Conservation (phyloP, 2,329 filamentous ascomycete genomes). For the Fusarium avenaceum region DNA sequence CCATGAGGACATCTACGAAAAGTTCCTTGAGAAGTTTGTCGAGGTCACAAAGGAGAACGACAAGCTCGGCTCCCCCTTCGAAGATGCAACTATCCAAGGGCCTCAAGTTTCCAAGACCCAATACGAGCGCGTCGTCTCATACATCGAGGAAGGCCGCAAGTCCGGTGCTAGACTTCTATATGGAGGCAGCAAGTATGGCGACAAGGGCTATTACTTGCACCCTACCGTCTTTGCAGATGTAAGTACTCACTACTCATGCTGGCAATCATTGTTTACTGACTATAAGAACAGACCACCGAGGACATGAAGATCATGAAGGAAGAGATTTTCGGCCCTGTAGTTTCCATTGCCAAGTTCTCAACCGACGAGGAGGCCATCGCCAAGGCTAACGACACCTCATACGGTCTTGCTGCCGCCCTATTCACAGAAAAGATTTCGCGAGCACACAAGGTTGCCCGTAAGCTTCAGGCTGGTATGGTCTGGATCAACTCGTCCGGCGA, state of each 20-base stretch:
- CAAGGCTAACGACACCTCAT: slow-evolving; percentile 59
- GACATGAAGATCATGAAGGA: slow-evolving; percentile 50
- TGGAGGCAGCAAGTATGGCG: slow-evolving; percentile 46
- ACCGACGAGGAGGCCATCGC: slow-evolving; percentile 45
- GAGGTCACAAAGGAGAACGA: slow-evolving; percentile 62
- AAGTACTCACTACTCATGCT: not conserved
- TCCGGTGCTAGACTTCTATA: slow-evolving; percentile 70
- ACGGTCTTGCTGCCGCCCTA: slow-evolving; percentile 67
- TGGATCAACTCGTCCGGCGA: slow-evolving; percentile 54
- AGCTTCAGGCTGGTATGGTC: slow-evolving; percentile 66
- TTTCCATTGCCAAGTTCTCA: slow-evolving; percentile 47
- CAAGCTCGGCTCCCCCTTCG: slow-evolving; percentile 73
- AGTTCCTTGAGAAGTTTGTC: slow-evolving; percentile 69
- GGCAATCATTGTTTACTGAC: slow-evolving; percentile 42
- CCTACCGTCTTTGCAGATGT: slow-evolving; percentile 50
- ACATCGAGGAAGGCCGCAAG: slow-evolving; percentile 73
- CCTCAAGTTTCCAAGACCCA: slow-evolving; percentile 75
- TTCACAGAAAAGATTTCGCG: slow-evolving; percentile 66
- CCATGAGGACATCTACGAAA: slow-evolving; percentile 67
- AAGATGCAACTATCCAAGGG: slow-evolving; percentile 72
- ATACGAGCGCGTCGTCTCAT: slow-evolving; percentile 73
- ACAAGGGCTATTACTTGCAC: slow-evolving; percentile 48
- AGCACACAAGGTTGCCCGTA: slow-evolving; percentile 58
- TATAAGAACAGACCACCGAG: slow-evolving; percentile 36
- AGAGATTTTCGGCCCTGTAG: slow-evolving; percentile 52